Base-by-base conservation (phyloP, 148 eudicot genomes). In the Fagopyrum tataricum region DNA sequence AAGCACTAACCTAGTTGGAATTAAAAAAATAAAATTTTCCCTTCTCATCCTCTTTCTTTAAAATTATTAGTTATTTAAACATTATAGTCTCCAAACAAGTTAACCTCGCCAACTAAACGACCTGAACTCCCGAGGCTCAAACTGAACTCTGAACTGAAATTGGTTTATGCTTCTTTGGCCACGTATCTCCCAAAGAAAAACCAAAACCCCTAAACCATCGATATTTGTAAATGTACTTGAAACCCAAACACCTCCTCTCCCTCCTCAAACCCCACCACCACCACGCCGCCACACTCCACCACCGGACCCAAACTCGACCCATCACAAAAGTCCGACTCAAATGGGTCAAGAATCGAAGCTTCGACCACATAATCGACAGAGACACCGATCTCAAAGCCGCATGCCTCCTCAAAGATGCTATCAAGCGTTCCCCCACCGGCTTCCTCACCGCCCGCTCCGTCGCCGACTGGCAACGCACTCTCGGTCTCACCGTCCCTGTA, bases 331-430 rank as follows among this genome's bases (percentile, higher is more conserved):
- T 94, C 42, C 85, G 97, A 1, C 78, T 94, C 6, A 91, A 89
- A 91, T 94, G 98, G 98, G 91, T 88, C 18, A 94, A 88, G 61
- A 94, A 94, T 78, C 84, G 85, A 61, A 74, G 82, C n/a, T n/a
- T 94, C 52, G 98, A 94, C 83, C 84, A 84, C 83, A 83, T 86
- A 0, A 94, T 94, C 75, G 97, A 94, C 82, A 85, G 75, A 72
- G 91, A 94, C 5, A 91, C 98, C 24, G 89, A 89, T 59, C 85
- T 94, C 62, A 94, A 91, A 79, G 98, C 97, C 31, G 97, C 97
- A 3, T 86, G 51, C 78, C 87, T 94, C 4, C 81, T 94, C 66
- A 91, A 91, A 69, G 89, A 90, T 75, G 97, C 98, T 47, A 91
- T 94, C 55, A 67, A 75, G 44, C 86, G 97, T 13, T 82, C 96